Percentiles rank a stretch among this genome's conserved stretches.
These are phyloP conservation scores for Porphyrellus cyaneotinctus DNA, from an alignment of 768 basidiomycete species.

Conservation along the genomic window DNA sequence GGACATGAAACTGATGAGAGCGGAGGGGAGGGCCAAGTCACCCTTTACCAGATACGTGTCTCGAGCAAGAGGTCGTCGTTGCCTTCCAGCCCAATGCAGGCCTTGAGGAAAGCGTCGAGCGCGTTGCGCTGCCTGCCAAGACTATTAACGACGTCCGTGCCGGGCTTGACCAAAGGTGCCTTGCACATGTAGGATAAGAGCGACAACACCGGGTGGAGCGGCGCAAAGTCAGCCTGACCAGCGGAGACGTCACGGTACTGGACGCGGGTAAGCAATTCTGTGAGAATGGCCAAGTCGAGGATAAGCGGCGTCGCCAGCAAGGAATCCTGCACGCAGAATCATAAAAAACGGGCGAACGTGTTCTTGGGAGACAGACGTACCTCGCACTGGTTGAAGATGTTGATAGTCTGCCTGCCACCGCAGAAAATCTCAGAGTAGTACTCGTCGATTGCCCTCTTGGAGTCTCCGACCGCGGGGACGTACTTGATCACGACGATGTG, in stretches of 20 bases:
- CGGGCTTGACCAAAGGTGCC: slow-evolving; percentile 94
- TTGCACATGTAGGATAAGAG: slow-evolving; percentile 97
- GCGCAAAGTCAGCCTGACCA: slow-evolving; percentile 60
- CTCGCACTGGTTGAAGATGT: slow-evolving; percentile 98
- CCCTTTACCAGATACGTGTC: slow-evolving; percentile 79
- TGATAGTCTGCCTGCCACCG: slow-evolving; percentile 90
- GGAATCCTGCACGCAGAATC: slow-evolving; percentile 59
- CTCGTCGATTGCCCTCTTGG: slow-evolving; percentile 98
- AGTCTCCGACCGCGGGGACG: slow-evolving; percentile 93
- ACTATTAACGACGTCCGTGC: slow-evolving; percentile 91
- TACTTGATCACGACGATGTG: slow-evolving; percentile 98
- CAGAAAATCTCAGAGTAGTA: slow-evolving; percentile 98
- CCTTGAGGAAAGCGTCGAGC: slow-evolving; percentile 90
- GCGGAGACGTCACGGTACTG: slow-evolving; percentile 65
- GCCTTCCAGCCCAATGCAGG: slow-evolving; percentile 84
- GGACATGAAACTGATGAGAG: background rate
- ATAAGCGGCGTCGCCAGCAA: slow-evolving; percentile 94
- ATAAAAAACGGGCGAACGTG: background rate
- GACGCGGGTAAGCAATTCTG: slow-evolving; percentile 91
- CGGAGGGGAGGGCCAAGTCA: background rate
- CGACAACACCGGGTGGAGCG: slow-evolving; percentile 87
- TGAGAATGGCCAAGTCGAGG: slow-evolving; percentile 87
- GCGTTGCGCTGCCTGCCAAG: slow-evolving; percentile 93
- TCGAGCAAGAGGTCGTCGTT: slow-evolving; percentile 82
- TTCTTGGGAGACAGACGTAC: slow-evolving; percentile 37